These are phyloP conservation scores for Pseudogymnoascus sp. DNA, from an alignment of 2,329 filamentous ascomycete species.

Conservation along the genomic window DNA sequence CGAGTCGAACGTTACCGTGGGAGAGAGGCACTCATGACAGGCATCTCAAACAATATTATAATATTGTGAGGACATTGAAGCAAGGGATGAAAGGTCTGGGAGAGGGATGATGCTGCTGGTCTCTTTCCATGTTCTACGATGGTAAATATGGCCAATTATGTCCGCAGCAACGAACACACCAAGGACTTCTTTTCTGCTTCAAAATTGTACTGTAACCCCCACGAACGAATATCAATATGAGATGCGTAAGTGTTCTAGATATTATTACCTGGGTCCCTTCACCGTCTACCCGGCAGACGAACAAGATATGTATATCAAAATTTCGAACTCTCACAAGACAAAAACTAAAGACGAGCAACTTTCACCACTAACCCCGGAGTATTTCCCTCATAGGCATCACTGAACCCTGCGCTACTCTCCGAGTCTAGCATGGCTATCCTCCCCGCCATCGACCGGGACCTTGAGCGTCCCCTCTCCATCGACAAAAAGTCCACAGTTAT, in stretches of 20 bases:
- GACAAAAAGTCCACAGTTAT: constrained; percentile 7
- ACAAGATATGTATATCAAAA: background rate
- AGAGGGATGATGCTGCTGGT: background rate
- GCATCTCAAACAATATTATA: background rate
- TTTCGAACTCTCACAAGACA: background rate
- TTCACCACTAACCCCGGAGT: constrained; percentile 5
- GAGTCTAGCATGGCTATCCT: constrained; percentile 7
- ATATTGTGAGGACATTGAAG: background rate
- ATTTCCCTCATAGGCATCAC: background rate
- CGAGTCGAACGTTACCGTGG: background rate
- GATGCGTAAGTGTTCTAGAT: background rate
- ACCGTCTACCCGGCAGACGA: background rate
- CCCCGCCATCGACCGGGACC: constrained; percentile 1
- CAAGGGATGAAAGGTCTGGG: background rate
- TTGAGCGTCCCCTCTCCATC: background rate
- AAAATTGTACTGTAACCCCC: background rate
- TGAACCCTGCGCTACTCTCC: constrained; percentile 7
- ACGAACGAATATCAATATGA: background rate
- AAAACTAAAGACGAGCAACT: background rate
- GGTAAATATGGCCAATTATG: background rate
- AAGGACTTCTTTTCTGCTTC: background rate
- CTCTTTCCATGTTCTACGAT: background rate
- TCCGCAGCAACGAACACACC: background rate
- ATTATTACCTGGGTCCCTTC: background rate
- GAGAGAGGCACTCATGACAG: background rate